Base-by-base conservation (phyloP, 2,329 filamentous ascomycete genomes). In the Colletotrichum incanum region DNA sequence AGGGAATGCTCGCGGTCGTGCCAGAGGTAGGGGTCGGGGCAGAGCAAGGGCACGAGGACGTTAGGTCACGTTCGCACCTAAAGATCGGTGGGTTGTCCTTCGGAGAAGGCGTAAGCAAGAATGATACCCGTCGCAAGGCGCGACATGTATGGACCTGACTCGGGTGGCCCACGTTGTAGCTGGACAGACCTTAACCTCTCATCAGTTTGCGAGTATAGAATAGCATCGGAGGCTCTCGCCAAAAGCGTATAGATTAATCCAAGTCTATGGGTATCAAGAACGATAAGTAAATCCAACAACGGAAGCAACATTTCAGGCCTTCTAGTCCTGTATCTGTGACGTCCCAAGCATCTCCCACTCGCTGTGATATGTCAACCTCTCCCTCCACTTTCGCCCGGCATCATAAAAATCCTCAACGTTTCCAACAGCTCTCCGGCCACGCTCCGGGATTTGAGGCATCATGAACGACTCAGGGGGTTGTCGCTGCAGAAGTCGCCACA, bases 401-500 rank as follows among this genome's bases (percentile, higher is more conserved):
- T 83, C 79, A 60, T 82, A 81, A 37, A 84, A 72, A 39, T 80
- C 79, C 67, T 83, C 81, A 7, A 85, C 77, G 5, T 79, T 78
- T 61, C 78, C 58, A 20, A 76, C 80, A 16, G 77, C 79, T 43
- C 77, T 77, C 37, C 76, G 75, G 31, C 77, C 45, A 18, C 74
- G 76, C 5, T 77, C 79, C 1, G 79, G 78, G 26, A 80, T 76
- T 7, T 78, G 77, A 34, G 76, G 72, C 74, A 77, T 82, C 9
- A 78, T 77, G 58, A 81, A 52, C 34, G 79, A 79, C 69, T 77
- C 77, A 0, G 82, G 83, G 2, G 84, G 83, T 41, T 79, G 76
- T 75, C 78, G 80, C 50, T 82, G 82, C 26, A 88, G 72, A 20
- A 87, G 69, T 12, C 78, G 75, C 87, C 87, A 88, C 79, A 89